Evolutionary conservation across 2,329 filamentous ascomycete species (phyloP), one percentile per base, ranked within the genome.

Genomic region (Aspergillus melleus): DNA sequence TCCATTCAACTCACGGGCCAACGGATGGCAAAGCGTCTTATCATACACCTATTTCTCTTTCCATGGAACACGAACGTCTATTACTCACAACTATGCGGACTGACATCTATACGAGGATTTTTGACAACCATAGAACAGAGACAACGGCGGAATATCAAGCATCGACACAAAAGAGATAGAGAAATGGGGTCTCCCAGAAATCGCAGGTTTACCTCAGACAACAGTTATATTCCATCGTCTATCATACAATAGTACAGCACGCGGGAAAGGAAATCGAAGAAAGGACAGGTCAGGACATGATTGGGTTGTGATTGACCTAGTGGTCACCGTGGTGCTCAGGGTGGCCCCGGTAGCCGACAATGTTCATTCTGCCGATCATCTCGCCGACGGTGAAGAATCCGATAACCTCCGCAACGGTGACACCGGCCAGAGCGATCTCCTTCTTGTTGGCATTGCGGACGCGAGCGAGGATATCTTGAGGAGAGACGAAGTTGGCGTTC

Each of bases 341-440:
- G 76, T 90, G 86, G 74, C 90, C 90, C 79, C 85, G 86, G 85
- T 99, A 99, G 66, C 95, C 95, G 70, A 99, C 84, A 70, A 99
- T 79, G 90, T 99, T 98, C 82, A 95, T 87, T 74, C 93, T 87
- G 72, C 95, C 95, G 72, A 99, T 88, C 79, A 99, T 98, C 85
- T 98, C 93, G 66, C 95, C 95, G 57, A 98, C 87, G 63, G 93
- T 96, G 86, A 98, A 99, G 86, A 99, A 99, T 63, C 95, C 95
- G 68, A 99, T 80, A 54, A 92, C 85, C 82, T 99, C 94, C 58
- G 93, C 93, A 52, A 84, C 80, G 63, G 97, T 82, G 61, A 99
- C 90, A 69, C 90, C 91, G 61, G 85, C 89, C 56, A 89, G 80
- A 57, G 85, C 84, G 69, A 94, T 76, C 78, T 96, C 89, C 68